Percentiles rank a stretch among this genome's conserved stretches.
Conservation (phyloP, 257 asterid genomes). For the Leptodermis oblonga region DNA sequence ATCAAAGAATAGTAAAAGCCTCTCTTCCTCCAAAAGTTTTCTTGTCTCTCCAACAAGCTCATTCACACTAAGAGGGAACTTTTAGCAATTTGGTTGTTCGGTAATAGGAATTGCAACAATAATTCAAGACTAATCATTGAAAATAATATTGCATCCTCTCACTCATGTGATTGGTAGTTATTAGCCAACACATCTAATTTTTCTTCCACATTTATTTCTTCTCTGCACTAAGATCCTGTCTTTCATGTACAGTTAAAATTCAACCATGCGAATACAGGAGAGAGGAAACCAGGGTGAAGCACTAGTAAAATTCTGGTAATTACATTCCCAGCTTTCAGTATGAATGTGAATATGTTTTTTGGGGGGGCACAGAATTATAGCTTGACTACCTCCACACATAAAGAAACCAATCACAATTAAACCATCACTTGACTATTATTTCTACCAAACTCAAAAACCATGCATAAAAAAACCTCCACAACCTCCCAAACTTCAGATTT, state of each 20-base stretch:
- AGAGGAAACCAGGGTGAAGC: neutral
- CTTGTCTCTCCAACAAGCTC: no score
- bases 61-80: no score
- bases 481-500: no score
- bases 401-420: neutral
- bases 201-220: neutral
- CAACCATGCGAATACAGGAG: neutral
- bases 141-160: neutral
- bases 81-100: neutral
- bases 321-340: neutral
- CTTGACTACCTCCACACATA: neutral
- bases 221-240: neutral
- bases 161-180: neutral
- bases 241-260: neutral
- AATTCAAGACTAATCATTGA: neutral
- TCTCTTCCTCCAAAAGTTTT: no score
- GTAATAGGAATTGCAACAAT: neutral
- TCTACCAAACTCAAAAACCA: conserved; percentile 2
- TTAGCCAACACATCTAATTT: no score
- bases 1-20: no score
- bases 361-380: neutral
- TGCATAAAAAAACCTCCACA: neutral
- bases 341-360: neutral
- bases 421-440: neutral
- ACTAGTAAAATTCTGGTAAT: neutral